Base-by-base conservation (phyloP, 1,284 basidiomycete genomes). In the Melampsora occidentalis region DNA sequence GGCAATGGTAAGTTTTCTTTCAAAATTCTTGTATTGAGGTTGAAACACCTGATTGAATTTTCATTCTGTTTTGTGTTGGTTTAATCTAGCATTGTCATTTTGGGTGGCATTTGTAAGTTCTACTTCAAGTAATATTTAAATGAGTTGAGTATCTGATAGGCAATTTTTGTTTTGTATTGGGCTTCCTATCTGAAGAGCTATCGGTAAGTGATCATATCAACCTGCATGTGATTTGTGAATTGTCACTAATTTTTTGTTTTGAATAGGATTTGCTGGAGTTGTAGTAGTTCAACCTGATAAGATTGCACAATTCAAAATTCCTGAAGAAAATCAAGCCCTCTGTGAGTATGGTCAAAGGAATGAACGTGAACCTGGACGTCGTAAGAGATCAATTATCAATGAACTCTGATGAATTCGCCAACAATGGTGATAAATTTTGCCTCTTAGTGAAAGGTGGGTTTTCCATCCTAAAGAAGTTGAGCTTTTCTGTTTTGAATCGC, bases 1-100 rank as follows among this genome's bases (percentile, higher is more conserved):
- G 65, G 16, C 42, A 7, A 49, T 67, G 65, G 65, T 67, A 7
- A 25, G 65, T 67, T 25, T n/a, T 25, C 42, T 39, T 20, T 16
- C 18, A 39, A 12, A 57, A 22, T n/a, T 28, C 3, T 35, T 33
- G 64, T 31, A 18, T 22, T 14, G 39, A 12, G 22, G 2, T 22
- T 16, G 22, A 35, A 9, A 57, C 2, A 5, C 2, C 35, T 18
- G 7, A 33, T 49, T 67, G 46, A 14, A 46, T 66, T 48, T 33
- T 46, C 10, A 7, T 67, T 14, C 5, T 31, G n/a, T 49, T 25
- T 39, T 67, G 39, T 42, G 39, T 42, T 42, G 39, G 10, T 42
- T 42, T 12, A 42, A 46, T 28, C 14, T 67, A 67, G 65, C 65
- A 67, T 49, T 67, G 65, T 67, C 65, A 67, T 67, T 39, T 67